Conservation (phyloP, 1,284 basidiomycete genomes). For the Leccinum griseonigrum region DNA sequence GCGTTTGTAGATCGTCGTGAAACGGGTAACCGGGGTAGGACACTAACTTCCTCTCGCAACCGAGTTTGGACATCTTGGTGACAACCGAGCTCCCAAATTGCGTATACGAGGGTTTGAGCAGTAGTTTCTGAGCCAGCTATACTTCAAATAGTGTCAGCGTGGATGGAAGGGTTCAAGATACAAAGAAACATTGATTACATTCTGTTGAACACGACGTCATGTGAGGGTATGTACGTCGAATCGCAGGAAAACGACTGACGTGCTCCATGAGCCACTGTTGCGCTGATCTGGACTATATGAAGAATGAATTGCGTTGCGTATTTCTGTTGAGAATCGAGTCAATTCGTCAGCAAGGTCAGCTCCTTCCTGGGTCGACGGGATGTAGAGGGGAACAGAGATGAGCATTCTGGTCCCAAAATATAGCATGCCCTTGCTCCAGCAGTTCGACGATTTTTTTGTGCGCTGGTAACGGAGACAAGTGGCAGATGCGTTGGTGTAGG, state of each 20-base stretch:
- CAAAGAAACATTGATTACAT: slow-evolving; percentile 1
- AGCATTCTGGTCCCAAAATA: no score
- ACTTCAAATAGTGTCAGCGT: slow-evolving; percentile 1
- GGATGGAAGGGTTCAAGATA: neutral
- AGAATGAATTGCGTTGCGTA: no score
- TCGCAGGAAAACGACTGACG: neutral
- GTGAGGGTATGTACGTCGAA: neutral
- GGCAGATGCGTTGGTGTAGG: no score
- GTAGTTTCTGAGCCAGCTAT: slow-evolving; percentile 10
- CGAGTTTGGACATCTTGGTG: slow-evolving; percentile 9
- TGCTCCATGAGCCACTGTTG: slow-evolving; percentile 1
- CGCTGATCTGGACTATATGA: no score
- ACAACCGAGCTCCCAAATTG: slow-evolving; percentile 8
- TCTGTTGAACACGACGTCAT: neutral
- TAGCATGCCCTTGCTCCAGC: no score
- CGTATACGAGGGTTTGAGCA: slow-evolving; percentile 6
- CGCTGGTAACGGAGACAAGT: no score
- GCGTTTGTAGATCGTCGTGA: slow-evolving; percentile 5
- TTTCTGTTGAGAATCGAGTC: no score
- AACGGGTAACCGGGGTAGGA: slow-evolving; percentile 1
- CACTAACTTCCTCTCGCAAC: slow-evolving; percentile 6
- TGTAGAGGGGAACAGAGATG: no score
- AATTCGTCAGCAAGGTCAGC: no score
- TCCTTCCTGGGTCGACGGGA: no score
- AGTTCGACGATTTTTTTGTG: no score